These are phyloP conservation scores for Grosmannia serpens DNA, from an alignment of 2,329 filamentous ascomycete genomes.

Conservation along the genomic window DNA sequence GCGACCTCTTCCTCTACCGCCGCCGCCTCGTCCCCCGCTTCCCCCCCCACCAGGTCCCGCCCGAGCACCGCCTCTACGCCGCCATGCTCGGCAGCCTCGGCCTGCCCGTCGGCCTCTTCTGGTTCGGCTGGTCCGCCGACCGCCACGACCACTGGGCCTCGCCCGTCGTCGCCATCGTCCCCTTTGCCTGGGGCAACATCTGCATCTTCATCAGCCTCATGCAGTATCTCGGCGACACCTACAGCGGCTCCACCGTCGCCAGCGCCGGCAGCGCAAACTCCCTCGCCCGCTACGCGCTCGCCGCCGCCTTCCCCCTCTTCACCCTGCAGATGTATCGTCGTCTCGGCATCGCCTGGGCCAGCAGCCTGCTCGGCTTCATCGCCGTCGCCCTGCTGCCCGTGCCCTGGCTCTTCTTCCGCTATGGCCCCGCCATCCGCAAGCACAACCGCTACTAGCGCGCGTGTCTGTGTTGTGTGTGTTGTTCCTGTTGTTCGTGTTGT, in stretches of 20 bases:
- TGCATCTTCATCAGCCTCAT: constrained; percentile 43
- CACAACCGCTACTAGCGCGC: constrained; percentile 23
- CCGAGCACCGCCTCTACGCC: constrained; percentile 46
- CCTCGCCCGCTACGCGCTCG: constrained; percentile 42
- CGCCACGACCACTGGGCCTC: constrained; percentile 35
- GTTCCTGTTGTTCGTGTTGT: too few relatives aligned
- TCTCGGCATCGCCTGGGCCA: constrained; percentile 34
- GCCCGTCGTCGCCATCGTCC: constrained; percentile 37
- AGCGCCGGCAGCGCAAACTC: constrained; percentile 49
- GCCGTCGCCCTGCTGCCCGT: constrained; percentile 35
- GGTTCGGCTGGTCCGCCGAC: constrained; percentile 47
- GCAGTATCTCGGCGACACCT: constrained; percentile 44
- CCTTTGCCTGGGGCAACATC: constrained; percentile 49
- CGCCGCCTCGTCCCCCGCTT: constrained; percentile 19
- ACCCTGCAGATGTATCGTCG: constrained; percentile 40
- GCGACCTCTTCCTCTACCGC: constrained; percentile 30
- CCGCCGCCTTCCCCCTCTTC: constrained; percentile 49
- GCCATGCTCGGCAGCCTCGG: constrained; percentile 47
- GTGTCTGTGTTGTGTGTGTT: too few relatives aligned
- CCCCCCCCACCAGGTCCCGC: constrained; percentile 27
- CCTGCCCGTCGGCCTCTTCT: constrained; percentile 42
- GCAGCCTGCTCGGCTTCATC: constrained; percentile 35
- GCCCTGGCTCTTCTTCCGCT: constrained; percentile 41
- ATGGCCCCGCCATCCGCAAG: constrained; percentile 28
- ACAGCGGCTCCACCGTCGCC: constrained; percentile 41